Evolutionary conservation across 306 rosid genomes (phyloP), one percentile per base, ranked within the genome.

Genomic region (Cucumis cinereus): DNA sequence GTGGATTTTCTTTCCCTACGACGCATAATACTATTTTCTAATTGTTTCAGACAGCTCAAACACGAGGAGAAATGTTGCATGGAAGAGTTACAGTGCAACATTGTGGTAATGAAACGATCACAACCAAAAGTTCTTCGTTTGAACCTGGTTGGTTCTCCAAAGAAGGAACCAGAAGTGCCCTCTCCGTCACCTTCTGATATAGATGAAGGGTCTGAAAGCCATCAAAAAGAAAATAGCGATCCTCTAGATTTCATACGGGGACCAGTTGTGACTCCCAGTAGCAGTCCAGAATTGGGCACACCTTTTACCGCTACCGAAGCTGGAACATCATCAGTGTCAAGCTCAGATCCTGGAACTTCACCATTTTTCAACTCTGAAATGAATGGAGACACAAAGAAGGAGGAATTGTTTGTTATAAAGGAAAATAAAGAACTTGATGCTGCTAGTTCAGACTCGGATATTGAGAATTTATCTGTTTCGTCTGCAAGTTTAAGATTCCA

Each of bases 51-150:
- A 78, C 95, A 89, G 74, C 99, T 94, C 77, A 94, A 90, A 77
- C 88, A 86, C 38, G 99, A 94, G 80, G 99, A 94, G 84, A 94
- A 92, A 74, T 80, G 85, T 47, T 94, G 99, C 90, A 89, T 92
- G 98, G 99, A 94, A 78, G 99, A 92, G 84, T 86, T 94, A 78
- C 97, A 94, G 72, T 92, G 99, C 88, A 94, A 94, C 82, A 94
- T 94, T 77, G 99, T 90, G 79, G 93, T 88, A 61, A 92, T 94
- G 97, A 94, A 94, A 79, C 96, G 86, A 75, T 82, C 98, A 75
- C 99, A 90, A 69, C 91, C 99, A 9, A 94, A 94, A 86, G 98
- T 92, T 75, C 97, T 94, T 70, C 96, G 97, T 67, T 85, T 94
- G 84, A 94, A 92, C 82, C 83, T 94, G 90, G 90, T 88, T 63